A percentile compares a stretch with the other conserved stretches of the same genome.
Evolutionary conservation across 2,329 filamentous ascomycete species (phyloP).

Genomic region (Ceratocystis cacaofunesta): DNA sequence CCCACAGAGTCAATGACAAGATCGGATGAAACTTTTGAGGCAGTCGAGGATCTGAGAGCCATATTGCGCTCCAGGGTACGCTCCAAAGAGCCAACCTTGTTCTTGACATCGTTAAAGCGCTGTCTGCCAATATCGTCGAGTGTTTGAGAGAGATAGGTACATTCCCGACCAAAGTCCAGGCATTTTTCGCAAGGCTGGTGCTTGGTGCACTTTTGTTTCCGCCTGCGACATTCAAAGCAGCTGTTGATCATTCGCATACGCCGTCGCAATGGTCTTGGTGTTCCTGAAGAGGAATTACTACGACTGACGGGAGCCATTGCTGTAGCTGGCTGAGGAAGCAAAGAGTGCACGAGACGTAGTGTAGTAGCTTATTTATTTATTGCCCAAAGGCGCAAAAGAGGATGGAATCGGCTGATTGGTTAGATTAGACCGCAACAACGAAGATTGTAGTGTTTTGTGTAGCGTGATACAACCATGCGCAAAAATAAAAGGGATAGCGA

Average conservation of each 20-base stretch:
- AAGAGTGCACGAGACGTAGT: neutral
- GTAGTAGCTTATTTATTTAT: neutral
- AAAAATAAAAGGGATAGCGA: neutral
- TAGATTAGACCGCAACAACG: neutral
- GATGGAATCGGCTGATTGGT: neutral
- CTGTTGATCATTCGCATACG: conserved; percentile 53
- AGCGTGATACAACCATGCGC: neutral
- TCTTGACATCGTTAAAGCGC: conserved; percentile 61
- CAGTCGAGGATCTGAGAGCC: conserved; percentile 27
- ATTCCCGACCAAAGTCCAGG: conserved; percentile 37
- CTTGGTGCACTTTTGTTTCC: conserved; percentile 70
- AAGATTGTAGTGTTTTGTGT: neutral
- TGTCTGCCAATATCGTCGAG: conserved; percentile 56
- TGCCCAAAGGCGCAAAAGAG: neutral
- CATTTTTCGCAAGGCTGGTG: conserved; percentile 56
- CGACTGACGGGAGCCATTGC: neutral
- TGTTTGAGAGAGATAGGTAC: conserved; percentile 49
- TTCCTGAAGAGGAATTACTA: neutral
- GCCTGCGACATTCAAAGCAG: conserved; percentile 55
- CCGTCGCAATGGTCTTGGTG: conserved; percentile 32
- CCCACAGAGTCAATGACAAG: conserved; percentile 35
- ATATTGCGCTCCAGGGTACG: conserved; percentile 54
- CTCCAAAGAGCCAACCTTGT: conserved; percentile 60
- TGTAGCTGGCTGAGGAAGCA: neutral
- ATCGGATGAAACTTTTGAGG: conserved; percentile 21